phyloP scores from a whole-genome alignment of 306 rosid genomes.

The Begonia peltatifolia region DNA sequence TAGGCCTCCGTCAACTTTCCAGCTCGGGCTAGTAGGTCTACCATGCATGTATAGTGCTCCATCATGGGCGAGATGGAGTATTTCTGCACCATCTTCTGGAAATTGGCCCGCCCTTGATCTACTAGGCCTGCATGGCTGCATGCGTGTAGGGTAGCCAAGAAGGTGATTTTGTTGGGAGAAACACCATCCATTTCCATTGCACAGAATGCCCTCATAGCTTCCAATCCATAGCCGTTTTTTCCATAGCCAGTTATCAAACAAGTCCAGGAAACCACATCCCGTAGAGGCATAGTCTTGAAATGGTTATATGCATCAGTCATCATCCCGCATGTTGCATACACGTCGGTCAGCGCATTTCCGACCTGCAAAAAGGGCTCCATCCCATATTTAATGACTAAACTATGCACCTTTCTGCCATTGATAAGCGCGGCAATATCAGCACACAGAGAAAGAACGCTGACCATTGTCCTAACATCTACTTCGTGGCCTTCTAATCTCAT shows the following conservation, averaged over 20 bases:
- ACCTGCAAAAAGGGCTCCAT: conserved; percentile 13
- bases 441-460: conserved; percentile 17
- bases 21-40: conserved; percentile 19
- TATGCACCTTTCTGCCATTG: conserved; percentile 9
- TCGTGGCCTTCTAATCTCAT: conserved; percentile 16
- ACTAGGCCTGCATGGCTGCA: conserved; percentile 26
- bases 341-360: conserved; percentile 14
- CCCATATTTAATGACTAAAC: conserved; percentile 13
- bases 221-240: conserved; percentile 14
- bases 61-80: conserved; percentile 14
- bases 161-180: conserved; percentile 17
- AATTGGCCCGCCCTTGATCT: conserved; percentile 15
- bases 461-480: conserved; percentile 20
- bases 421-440: conserved; percentile 17
- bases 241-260: conserved; percentile 15
- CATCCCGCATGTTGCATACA: conserved; percentile 28
- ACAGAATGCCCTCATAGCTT: conserved; percentile 16
- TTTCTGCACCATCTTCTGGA: conserved; percentile 14
- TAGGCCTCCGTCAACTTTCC: conserved; percentile 13
- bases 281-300: conserved; percentile 11
- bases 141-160: conserved; percentile 17
- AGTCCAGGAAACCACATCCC: conserved; percentile 24
- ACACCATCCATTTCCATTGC: conserved; percentile 20
- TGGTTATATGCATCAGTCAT: conserved; percentile 8
- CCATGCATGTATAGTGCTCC: conserved; percentile 27